These are phyloP conservation scores for Aspergillus baeticus DNA, from an alignment of 495 filamentous ascomycete species.

Conservation along the genomic window DNA sequence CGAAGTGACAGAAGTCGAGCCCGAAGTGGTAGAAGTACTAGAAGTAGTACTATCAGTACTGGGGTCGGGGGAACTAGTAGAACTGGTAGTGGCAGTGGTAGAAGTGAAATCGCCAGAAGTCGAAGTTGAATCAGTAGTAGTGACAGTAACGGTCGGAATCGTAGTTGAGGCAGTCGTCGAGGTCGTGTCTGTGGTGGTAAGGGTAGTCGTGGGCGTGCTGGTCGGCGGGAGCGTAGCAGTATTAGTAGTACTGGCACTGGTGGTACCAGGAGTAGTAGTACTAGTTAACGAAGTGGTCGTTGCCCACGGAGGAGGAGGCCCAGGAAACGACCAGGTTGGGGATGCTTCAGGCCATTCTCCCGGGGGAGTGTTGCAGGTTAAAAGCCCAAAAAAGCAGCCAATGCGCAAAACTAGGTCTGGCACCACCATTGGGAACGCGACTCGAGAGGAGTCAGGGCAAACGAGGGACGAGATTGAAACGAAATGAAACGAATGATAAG, in stretches of 20 bases:
- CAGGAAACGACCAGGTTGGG: slow-evolving; percentile 26
- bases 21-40: neutral
- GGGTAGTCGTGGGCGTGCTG: neutral
- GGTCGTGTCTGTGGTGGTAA: neutral
- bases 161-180: no score
- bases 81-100: no score
- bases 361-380: slow-evolving; percentile 39
- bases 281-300: slow-evolving; percentile 8
- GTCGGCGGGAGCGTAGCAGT: no score
- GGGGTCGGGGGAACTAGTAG: no score
- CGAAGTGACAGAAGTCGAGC: slow-evolving; percentile 4
- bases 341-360: slow-evolving; percentile 29
- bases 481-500: slow-evolving; percentile 28
- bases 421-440: slow-evolving; percentile 27
- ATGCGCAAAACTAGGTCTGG: slow-evolving; percentile 26
- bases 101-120: neutral
- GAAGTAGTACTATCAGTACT: neutral
- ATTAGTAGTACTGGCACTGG: neutral
- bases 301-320: slow-evolving; percentile 21
- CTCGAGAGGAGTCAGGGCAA: slow-evolving; percentile 14
- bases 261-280: slow-evolving; percentile 3
- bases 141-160: neutral
- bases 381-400: slow-evolving; percentile 36
- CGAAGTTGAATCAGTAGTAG: neutral
- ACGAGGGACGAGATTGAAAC: slow-evolving; percentile 15